Evolutionary conservation across 2,329 filamentous ascomycete genomes (phyloP).

Genomic region (Talaromyces sp.): DNA sequence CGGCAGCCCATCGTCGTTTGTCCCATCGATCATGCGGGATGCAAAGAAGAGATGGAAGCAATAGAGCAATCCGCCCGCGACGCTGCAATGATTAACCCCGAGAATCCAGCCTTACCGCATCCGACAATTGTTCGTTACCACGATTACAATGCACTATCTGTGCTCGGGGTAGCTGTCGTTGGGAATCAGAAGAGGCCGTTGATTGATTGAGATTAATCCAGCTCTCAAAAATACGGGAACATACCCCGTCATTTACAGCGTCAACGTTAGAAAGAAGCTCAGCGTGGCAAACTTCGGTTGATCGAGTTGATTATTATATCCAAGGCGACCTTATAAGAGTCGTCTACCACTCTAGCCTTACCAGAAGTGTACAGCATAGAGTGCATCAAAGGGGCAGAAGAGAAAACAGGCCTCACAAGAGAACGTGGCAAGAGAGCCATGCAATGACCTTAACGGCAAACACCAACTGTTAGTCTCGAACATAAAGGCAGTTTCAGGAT

Average conservation of each 20-base stretch:
- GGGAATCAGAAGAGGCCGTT: constrained; percentile 62
- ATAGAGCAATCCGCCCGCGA: constrained; percentile 96
- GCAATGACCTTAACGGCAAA: neutral
- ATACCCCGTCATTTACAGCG: neutral
- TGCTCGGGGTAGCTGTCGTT: constrained; percentile 63
- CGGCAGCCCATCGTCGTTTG: constrained; percentile 95
- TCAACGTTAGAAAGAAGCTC: neutral
- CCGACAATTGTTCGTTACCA: constrained; percentile 75
- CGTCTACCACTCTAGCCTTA: too few relatives aligned
- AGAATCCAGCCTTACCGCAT: constrained; percentile 89
- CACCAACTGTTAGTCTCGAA: neutral
- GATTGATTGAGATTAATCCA: constrained; percentile 56
- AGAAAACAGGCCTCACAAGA: neutral
- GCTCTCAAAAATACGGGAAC: neutral
- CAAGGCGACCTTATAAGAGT: neutral
- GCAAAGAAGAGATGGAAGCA: constrained; percentile 97
- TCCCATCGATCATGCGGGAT: constrained; percentile 89
- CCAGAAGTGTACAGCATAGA: neutral
- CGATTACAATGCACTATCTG: constrained; percentile 64
- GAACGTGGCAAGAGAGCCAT: neutral
- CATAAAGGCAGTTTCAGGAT: neutral
- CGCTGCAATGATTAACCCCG: constrained; percentile 79
- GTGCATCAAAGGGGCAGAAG: neutral
- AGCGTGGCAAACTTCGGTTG: neutral
- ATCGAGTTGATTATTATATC: neutral